Conservation (phyloP, 768 basidiomycete genomes). For the Thelephora aurantiotincta region DNA sequence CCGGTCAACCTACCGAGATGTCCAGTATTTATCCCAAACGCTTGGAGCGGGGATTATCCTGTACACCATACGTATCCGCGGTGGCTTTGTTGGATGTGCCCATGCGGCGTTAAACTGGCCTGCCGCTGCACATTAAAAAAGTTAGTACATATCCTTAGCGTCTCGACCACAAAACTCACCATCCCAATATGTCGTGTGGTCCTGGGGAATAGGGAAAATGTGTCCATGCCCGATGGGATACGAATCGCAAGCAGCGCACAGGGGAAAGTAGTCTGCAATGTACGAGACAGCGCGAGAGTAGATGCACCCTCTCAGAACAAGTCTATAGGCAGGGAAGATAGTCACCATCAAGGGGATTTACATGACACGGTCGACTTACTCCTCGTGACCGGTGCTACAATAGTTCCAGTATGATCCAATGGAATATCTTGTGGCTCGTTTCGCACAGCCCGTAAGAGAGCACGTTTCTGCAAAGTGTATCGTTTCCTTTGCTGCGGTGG, state of each 20-base stretch:
- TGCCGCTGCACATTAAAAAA: constrained; percentile 23
- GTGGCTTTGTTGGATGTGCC: constrained; percentile 39
- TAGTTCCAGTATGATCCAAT: constrained; percentile 29
- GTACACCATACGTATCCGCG: constrained; percentile 45
- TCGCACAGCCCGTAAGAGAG: constrained; percentile 24
- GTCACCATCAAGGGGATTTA: no score
- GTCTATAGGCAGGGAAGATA: no score
- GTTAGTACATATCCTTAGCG: no score
- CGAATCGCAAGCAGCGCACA: no score
- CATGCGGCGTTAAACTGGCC: constrained; percentile 60
- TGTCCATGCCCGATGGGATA: no score
- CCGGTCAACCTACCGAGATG: constrained; percentile 34
- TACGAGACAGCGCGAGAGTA: no score
- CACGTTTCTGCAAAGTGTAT: background rate
- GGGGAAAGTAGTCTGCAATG: no score
- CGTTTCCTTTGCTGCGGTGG: background rate
- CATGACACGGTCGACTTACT: constrained; percentile 23
- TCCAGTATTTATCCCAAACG: constrained; percentile 39
- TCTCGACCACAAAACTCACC: constrained; percentile 23
- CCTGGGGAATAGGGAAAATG: constrained; percentile 42
- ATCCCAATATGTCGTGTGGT: constrained; percentile 49
- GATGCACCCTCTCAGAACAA: no score
- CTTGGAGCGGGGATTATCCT: constrained; percentile 41
- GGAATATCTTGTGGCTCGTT: constrained; percentile 24
- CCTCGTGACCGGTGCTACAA: constrained; percentile 37